phyloP scores from a whole-genome alignment of 371 early-diverging fungal species.

The Batkoa obscura region DNA sequence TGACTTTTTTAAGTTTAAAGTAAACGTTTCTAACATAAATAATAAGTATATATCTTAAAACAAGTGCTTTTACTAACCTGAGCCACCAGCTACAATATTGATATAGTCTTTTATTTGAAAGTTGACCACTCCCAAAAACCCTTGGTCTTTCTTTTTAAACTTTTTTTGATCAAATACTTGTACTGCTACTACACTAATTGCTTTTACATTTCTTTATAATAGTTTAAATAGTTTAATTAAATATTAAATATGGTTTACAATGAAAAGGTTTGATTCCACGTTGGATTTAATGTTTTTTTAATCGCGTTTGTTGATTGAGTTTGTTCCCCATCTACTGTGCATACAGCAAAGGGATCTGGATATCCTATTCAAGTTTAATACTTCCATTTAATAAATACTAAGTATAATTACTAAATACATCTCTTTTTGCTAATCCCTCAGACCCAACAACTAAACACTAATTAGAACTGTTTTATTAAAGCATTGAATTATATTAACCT shows the following conservation, averaged over 20 bases:
- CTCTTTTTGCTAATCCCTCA: slow-evolving; percentile 75
- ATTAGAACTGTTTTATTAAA: not conserved
- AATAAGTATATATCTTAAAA: not conserved
- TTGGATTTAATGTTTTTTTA: slow-evolving; percentile 57
- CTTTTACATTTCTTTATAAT: slow-evolving; percentile 37
- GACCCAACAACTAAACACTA: slow-evolving; percentile 60
- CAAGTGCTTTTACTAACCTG: slow-evolving; percentile 23
- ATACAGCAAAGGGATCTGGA: slow-evolving; percentile 76
- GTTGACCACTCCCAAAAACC: slow-evolving; percentile 85
- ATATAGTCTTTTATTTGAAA: slow-evolving; percentile 61
- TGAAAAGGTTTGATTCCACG: slow-evolving; percentile 61
- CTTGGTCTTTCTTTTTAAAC: slow-evolving; percentile 85
- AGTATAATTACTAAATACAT: slow-evolving; percentile 59
- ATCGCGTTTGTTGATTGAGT: slow-evolving; percentile 58
- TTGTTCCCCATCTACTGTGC: slow-evolving; percentile 74
- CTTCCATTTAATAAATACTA: not conserved
- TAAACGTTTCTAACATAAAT: slow-evolving; percentile 48
- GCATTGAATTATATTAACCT: not conserved
- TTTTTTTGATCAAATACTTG: slow-evolving; percentile 94
- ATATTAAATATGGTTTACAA: slow-evolving; percentile 20
- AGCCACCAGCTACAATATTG: slow-evolving; percentile 45
- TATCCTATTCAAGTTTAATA: slow-evolving; percentile 16
- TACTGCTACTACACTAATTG: slow-evolving; percentile 61
- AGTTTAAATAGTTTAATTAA: not conserved
- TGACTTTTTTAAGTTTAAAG: slow-evolving; percentile 64